Evolutionary conservation across 2,329 filamentous ascomycete species (phyloP), one percentile per base, ranked within the genome.

Genomic region (Dactylellina haptotyla): DNA sequence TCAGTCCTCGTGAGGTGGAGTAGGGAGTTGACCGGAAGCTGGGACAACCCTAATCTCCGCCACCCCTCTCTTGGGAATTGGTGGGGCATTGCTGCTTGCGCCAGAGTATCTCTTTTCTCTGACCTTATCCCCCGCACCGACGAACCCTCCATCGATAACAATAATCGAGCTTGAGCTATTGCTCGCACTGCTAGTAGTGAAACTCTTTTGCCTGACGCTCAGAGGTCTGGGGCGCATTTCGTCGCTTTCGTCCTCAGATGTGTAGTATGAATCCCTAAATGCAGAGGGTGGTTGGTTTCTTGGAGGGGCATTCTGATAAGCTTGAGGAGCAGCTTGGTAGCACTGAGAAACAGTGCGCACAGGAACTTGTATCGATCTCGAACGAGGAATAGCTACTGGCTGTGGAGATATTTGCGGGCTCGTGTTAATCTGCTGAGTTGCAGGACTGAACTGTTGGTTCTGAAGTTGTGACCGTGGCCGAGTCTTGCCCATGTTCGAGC

Each of bases 131-230:
- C 23, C 50, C 3, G 14, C 18, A 23, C 12, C 28, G 25, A 56
- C 32, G 4, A 59, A 5, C 8, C 37, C 43, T 10, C 65, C 65
- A 25, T 51, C 58, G 5, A 59, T 51, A 8, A 72, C 56, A 45
- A 62, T 45, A n/a, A 72, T 72, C 18, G 67, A 72, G 20, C 67
- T 72, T 25, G 67, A 64, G 28, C 67, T 72, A 26, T 72, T 72
- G 28, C 67, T 72, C 12, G 67, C 51, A 39, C 67, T 72, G 12
- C 50, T 71, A n/a, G 57, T 58, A 1, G 45, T 64, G 34, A 58
- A 72, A 32, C 58, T 64, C 26, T 58, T 45, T 25, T 72, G 67
- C 26, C 67, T 59, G 25, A 72, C 67, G 23, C 51, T 65, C 6
- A 72, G 39, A n/a, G 67, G 67, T n/a, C 67, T 51, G 1, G 67